Evolutionary conservation across 495 filamentous ascomycete species (phyloP).

Genomic region (Bathelium albidoporum): DNA sequence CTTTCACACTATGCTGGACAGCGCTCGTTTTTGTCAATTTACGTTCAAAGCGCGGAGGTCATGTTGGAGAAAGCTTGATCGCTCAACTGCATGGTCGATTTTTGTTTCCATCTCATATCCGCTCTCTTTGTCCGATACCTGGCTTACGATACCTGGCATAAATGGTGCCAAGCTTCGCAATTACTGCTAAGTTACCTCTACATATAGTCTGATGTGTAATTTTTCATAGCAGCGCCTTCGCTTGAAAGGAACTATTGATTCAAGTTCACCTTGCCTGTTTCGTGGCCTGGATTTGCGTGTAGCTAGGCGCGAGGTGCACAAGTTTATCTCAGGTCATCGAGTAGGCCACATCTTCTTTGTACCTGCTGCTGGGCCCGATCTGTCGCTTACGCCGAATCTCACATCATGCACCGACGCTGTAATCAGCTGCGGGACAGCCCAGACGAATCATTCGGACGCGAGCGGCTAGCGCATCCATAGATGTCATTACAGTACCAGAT

Average conservation of each 20-base stretch:
- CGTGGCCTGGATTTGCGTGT: not conserved
- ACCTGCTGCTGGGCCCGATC: not conserved
- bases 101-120: not conserved
- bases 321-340: no score
- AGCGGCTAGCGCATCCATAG: not conserved
- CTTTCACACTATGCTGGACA: slow-evolving; percentile 2
- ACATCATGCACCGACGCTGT: not conserved
- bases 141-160: not conserved
- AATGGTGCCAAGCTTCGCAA: not conserved
- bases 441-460: not conserved
- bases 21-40: not conserved
- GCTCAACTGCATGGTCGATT: not conserved
- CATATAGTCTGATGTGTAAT: slow-evolving; percentile 3
- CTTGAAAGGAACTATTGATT: not conserved
- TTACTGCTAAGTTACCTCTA: not conserved
- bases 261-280: not conserved
- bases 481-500: not conserved
- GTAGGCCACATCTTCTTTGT: not conserved
- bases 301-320: not conserved
- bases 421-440: not conserved
- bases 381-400: not conserved
- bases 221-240: not conserved
- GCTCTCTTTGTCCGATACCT: not conserved
- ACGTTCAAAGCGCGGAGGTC: not conserved
- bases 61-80: not conserved